Base-by-base conservation (phyloP, 108 stramenopile species). In the Hondaea fermentalgiana region DNA sequence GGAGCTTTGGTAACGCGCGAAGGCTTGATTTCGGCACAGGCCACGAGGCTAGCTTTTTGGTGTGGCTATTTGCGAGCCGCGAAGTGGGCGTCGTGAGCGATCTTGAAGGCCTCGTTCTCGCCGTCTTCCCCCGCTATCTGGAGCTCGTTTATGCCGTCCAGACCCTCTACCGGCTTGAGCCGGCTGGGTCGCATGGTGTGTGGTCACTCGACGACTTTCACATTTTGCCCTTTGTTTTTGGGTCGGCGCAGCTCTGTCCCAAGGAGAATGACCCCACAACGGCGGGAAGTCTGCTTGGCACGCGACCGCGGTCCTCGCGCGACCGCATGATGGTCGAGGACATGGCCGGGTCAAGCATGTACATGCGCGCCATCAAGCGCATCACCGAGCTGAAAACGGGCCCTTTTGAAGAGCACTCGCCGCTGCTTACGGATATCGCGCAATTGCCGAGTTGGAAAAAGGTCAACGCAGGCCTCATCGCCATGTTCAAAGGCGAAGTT, bases 11-110 rank as follows among this genome's bases (percentile, higher is more conserved):
- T 28, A 91, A 93, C 35, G 88, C 72, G 44, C 87, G 43, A 23
- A 91, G 93, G n/a, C 91, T 94, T 43, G 94, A 94, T 91, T 94
- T 93, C 47, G 94, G 94, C n/a, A 94, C 94, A 3, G 94, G 93
- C 49, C 94, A 94, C 91, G 94, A 94, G 89, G 88, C 92, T 4
- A 88, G 55, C 44, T 94, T 94, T 72, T 72, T 93, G 57, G 87
- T 89, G 76, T 55, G 59, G 49, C 19, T 83, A 0, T 83, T 83
- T 28, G 76, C 76, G 51, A 19, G 6, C 28, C 19, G 42, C 10
- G n/a, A 64, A 12, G 12, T 69, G 28, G 60, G 47, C 44, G 29
- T 14, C 23, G 12, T 69, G 17, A 35, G 8, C 29, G 88, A 60
- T 44, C n/a, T 88, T 14, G 88, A 69, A 5, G 5, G 44, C 47